A percentile compares a stretch with the other conserved stretches of the same genome.
Evolutionary conservation across 805 yeast species (phyloP).

Genomic region (Pichia rugopelliculosa): DNA sequence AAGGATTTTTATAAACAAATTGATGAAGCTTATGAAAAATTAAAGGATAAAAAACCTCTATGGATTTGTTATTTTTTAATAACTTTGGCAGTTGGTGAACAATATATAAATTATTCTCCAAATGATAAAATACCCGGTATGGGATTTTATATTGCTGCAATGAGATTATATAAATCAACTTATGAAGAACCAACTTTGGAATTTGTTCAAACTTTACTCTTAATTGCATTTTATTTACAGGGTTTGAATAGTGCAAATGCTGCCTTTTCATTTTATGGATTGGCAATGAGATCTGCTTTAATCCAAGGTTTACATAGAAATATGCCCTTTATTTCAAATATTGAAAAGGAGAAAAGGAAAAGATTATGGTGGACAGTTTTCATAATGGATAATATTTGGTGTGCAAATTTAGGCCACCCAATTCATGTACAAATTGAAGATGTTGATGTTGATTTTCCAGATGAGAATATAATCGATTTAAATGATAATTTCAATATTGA

Average conservation of each 20-base stretch:
- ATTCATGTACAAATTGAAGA: slow-evolving; percentile 27
- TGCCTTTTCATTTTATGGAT: slow-evolving; percentile 26
- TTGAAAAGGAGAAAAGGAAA: slow-evolving; percentile 26
- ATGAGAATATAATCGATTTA: slow-evolving; percentile 15
- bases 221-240: slow-evolving; percentile 29
- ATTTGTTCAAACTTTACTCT: slow-evolving; percentile 23
- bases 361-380: slow-evolving; percentile 33
- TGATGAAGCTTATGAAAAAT: slow-evolving; percentile 16
- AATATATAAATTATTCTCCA: slow-evolving; percentile 11
- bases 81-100: slow-evolving; percentile 17
- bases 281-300: slow-evolving; percentile 25
- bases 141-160: slow-evolving; percentile 24
- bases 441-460: slow-evolving; percentile 21
- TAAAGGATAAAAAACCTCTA: slow-evolving; percentile 11
- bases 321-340: slow-evolving; percentile 4
- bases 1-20: slow-evolving; percentile 10
- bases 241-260: slow-evolving; percentile 29
- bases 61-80: slow-evolving; percentile 15
- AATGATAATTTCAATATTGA: slow-evolving; percentile 25
- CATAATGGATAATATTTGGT: slow-evolving; percentile 27
- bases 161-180: slow-evolving; percentile 15
- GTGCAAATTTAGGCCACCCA: slow-evolving; percentile 29
- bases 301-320: slow-evolving; percentile 27
- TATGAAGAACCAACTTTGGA: slow-evolving; percentile 26
- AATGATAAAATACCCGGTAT: slow-evolving; percentile 20